A percentile compares a stretch with the other conserved stretches of the same genome.
Evolutionary conservation across 2,329 filamentous ascomycete species (phyloP).

Genomic region (Botryosphaeria dothidea): DNA sequence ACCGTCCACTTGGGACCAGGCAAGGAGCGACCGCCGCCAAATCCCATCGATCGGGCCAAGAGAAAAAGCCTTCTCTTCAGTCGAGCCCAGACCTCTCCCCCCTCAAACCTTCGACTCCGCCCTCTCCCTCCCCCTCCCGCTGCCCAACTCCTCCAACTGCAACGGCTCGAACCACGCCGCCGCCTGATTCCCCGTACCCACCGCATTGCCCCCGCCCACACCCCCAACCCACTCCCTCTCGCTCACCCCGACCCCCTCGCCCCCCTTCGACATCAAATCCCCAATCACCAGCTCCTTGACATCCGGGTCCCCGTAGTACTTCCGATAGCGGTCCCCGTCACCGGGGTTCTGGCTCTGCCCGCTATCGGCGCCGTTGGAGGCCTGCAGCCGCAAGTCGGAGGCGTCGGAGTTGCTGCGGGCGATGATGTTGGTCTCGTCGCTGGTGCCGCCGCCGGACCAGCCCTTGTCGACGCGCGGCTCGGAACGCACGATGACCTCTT

Average conservation of each 20-base stretch:
- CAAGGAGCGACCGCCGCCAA: too few relatives aligned
- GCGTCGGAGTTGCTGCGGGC: conserved; percentile 2
- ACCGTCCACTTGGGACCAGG: too few relatives aligned
- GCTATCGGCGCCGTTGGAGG: background rate
- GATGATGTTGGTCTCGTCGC: background rate
- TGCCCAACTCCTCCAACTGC: conserved; percentile 3
- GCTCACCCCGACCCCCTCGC: background rate
- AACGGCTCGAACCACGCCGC: conserved; percentile 17
- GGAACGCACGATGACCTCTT: conserved; percentile 17
- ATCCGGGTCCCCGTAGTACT: conserved; percentile 10
- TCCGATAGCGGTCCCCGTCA: background rate
- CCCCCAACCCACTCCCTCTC: background rate
- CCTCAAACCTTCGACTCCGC: background rate
- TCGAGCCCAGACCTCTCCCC: too few relatives aligned
- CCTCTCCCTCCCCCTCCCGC: background rate
- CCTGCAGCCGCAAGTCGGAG: background rate
- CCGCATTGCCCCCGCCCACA: background rate
- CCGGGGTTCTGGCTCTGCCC: background rate
- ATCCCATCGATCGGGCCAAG: too few relatives aligned
- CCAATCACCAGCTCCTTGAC: conserved; percentile 12
- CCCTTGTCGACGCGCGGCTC: conserved; percentile 2
- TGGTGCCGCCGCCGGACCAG: background rate
- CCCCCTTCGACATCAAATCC: background rate
- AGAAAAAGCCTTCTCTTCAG: background rate
- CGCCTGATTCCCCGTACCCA: background rate